Percentiles rank a stretch among this genome's conserved stretches.
These are phyloP conservation scores for Trichoderma hamatum DNA, from an alignment of 2,329 filamentous ascomycete species.

Conservation along the genomic window DNA sequence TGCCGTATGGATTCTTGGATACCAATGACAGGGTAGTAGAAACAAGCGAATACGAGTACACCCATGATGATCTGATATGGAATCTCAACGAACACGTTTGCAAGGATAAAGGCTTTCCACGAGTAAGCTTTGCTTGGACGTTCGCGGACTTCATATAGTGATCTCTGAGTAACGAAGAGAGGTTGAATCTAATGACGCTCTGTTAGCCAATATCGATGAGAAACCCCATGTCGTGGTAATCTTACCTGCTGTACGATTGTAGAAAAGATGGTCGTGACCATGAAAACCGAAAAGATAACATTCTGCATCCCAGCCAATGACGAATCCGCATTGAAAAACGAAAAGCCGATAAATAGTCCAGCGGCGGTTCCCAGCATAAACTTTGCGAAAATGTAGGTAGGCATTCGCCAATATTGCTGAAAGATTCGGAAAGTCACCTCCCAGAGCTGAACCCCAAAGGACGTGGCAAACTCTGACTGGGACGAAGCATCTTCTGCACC, in stretches of 20 bases:
- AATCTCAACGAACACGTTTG: constrained; percentile 72
- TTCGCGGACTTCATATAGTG: constrained; percentile 77
- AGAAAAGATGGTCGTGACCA: constrained; percentile 74
- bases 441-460: constrained; percentile 66
- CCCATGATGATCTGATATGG: constrained; percentile 70
- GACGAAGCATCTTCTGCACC: constrained; percentile 31
- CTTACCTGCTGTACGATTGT: constrained; percentile 64
- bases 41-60: constrained; percentile 64
- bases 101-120: constrained; percentile 72
- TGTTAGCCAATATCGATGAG: constrained; percentile 41
- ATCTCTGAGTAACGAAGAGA: constrained; percentile 72
- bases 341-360: constrained; percentile 74
- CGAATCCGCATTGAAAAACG: constrained; percentile 61
- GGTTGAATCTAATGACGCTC: constrained; percentile 62
- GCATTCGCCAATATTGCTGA: constrained; percentile 82
- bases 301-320: constrained; percentile 73
- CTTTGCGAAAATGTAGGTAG: constrained; percentile 77
- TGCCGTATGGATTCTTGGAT: constrained; percentile 57
- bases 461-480: constrained; percentile 75
- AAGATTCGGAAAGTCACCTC: constrained; percentile 71
- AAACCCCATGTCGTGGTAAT: background rate
- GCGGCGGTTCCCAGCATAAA: constrained; percentile 60
- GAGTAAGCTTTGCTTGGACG: constrained; percentile 74
- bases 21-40: constrained; percentile 68
- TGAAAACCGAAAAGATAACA: constrained; percentile 74